Conservation (phyloP, 176 grass and related monocot genomes). For the Elymus sibiricus region DNA sequence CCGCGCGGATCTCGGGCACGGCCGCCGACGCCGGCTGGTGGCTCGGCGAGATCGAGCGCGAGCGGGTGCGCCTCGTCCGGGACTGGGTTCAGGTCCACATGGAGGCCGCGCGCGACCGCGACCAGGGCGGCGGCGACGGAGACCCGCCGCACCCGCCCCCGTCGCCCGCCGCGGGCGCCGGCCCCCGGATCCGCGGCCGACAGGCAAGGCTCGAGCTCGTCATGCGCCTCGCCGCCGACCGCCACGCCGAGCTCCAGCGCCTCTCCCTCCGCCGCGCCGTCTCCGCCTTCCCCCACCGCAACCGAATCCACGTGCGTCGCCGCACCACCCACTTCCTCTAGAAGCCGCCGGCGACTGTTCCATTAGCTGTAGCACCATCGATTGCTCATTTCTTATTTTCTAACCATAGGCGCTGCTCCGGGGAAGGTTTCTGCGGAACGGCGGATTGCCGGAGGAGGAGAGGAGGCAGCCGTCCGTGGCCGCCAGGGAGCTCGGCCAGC, state of each 20-base stretch:
- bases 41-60: conserved; percentile 60
- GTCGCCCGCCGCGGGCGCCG: conserved; percentile 37
- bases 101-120: conserved; percentile 38
- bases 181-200: conserved; percentile 71
- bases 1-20: conserved; percentile 26
- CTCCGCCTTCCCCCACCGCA: conserved; percentile 78
- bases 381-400: neutral
- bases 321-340: neutral
- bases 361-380: neutral
- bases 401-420: conserved; percentile 62
- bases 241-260: conserved; percentile 73
- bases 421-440: conserved; percentile 80
- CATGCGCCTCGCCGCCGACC: conserved; percentile 86
- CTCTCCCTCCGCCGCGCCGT: conserved; percentile 66
- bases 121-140: conserved; percentile 14
- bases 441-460: conserved; percentile 50
- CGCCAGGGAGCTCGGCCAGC: conserved; percentile 72
- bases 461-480: conserved; percentile 65
- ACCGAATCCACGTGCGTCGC: conserved; percentile 72
- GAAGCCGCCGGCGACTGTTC: neutral
- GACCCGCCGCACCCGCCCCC: conserved; percentile 17
- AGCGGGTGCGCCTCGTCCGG: conserved; percentile 60
- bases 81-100: conserved; percentile 66
- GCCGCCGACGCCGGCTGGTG: conserved; percentile 23
- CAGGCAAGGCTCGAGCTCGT: conserved; percentile 87